A percentile compares a stretch with the other conserved stretches of the same genome.
These are phyloP conservation scores for Phytophthora europaea DNA, from an alignment of 352 stramenopile genomes.

Conservation along the genomic window DNA sequence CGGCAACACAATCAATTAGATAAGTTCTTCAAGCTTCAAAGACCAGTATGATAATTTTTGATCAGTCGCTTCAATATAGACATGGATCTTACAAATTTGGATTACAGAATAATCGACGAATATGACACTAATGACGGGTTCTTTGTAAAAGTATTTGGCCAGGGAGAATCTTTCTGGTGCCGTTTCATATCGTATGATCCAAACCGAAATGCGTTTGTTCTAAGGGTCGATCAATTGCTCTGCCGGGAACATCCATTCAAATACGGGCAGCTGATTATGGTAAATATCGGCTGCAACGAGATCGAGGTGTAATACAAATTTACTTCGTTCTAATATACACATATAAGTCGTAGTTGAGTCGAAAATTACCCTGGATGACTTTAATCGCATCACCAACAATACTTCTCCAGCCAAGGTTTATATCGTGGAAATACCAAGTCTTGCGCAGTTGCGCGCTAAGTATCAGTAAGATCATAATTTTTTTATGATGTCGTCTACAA, in stretches of 20 bases:
- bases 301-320: neutral
- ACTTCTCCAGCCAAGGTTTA: constrained; percentile 5
- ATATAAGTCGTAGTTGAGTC: too few species aligned
- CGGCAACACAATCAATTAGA: too few species aligned
- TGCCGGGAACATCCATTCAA: neutral
- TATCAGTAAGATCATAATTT: constrained; percentile 5
- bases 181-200: neutral
- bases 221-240: neutral
- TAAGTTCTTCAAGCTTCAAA: neutral
- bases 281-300: neutral
- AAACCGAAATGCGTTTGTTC: neutral
- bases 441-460: neutral
- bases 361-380: constrained; percentile 3
- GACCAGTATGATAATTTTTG: neutral
- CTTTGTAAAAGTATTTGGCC: neutral
- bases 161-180: neutral
- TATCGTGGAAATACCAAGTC: neutral
- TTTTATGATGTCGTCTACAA: constrained; percentile 8
- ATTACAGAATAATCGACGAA: neutral
- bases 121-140: neutral
- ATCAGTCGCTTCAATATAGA: too few species aligned
- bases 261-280: neutral
- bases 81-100: neutral
- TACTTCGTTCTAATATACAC: constrained; percentile 4
- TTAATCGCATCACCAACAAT: constrained; percentile 9